phyloP scores from a whole-genome alignment of 129 eudicot genomes.

The Saussurea involucrata region DNA sequence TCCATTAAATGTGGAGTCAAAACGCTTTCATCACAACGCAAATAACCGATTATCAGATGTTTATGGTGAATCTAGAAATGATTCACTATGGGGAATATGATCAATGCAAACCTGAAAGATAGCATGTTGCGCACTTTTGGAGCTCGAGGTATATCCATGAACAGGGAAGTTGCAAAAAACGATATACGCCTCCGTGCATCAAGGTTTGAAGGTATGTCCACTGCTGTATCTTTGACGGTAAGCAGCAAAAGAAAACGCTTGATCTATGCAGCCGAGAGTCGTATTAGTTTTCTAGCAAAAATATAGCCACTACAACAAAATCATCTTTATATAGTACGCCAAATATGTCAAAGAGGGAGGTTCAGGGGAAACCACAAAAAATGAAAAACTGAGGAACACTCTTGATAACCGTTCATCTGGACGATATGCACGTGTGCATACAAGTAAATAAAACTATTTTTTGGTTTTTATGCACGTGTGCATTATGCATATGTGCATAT shows the following conservation, averaged over 20 bases:
- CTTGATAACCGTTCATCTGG: no score
- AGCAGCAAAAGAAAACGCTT: slow-evolving; percentile 84
- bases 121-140: slow-evolving; percentile 96
- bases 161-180: slow-evolving; percentile 85
- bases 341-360: no score
- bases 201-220: slow-evolving; percentile 76
- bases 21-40: slow-evolving; percentile 50
- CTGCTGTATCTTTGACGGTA: slow-evolving; percentile 73
- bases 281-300: slow-evolving; percentile 11
- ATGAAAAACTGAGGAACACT: no score
- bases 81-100: not conserved
- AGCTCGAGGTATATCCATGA: slow-evolving; percentile 89
- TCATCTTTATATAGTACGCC: not conserved
- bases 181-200: slow-evolving; percentile 92
- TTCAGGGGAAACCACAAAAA: no score
- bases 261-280: slow-evolving; percentile 39
- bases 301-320: not conserved
- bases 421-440: no score
- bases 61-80: not conserved
- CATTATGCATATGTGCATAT: no score
- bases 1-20: slow-evolving; percentile 91
- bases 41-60: not conserved
- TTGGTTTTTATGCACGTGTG: no score
- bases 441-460: no score
- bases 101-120: slow-evolving; percentile 69